phyloP scores from a whole-genome alignment of 1,284 basidiomycete species.

The Melampsora occidentalis region DNA sequence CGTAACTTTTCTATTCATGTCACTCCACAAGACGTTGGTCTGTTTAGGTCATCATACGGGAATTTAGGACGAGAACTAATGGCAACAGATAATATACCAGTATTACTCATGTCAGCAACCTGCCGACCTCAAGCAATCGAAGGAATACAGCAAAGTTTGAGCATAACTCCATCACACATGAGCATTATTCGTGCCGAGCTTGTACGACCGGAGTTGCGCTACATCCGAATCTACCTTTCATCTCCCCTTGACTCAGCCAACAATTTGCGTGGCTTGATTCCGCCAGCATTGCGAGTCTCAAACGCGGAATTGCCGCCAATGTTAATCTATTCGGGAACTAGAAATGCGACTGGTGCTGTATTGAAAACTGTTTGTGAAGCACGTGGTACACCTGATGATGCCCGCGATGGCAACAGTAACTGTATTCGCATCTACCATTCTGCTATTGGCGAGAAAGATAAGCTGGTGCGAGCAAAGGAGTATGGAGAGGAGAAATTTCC shows the following conservation, averaged over 20 bases:
- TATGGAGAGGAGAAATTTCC: neutral
- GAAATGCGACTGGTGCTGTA: neutral
- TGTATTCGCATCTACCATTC: neutral
- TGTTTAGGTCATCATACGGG: neutral
- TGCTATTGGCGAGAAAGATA: neutral
- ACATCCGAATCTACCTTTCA: neutral
- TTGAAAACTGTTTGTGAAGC: neutral
- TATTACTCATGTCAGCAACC: constrained; percentile 19
- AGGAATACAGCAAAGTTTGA: constrained; percentile 5
- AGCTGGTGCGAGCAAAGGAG: neutral
- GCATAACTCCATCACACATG: neutral
- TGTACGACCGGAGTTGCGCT: neutral
- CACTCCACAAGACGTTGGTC: neutral
- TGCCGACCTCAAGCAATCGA: constrained; percentile 6
- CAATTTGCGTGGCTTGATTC: neutral
- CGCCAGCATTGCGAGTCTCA: neutral
- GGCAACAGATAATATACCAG: neutral
- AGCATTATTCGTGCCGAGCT: neutral
- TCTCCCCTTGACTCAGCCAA: neutral
- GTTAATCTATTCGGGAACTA: constrained; percentile 6
- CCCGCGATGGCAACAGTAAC: neutral
- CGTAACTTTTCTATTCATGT: neutral
- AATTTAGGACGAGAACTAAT: neutral
- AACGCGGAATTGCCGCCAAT: neutral
- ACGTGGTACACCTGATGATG: neutral